Base-by-base conservation (phyloP, 202 grass and related monocot genomes). In the Eragrostis tef region DNA sequence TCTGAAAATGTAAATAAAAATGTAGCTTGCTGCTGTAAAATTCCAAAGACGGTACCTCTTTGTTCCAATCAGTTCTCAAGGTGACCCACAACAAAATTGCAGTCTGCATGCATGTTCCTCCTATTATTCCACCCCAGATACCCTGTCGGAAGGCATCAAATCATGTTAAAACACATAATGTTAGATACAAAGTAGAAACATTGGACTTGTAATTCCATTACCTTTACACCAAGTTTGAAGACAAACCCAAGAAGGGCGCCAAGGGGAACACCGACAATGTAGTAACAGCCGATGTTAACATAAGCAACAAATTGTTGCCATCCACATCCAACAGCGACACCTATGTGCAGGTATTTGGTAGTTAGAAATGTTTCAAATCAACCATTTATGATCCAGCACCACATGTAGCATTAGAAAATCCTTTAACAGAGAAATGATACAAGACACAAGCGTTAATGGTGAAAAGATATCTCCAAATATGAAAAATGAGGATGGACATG, bases 231-330 rank as follows among this genome's bases (percentile, higher is more conserved):
- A 0, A 93, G 67, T 0, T 91, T 82, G 81, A 93, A 91, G 41
- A 84, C 54, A 44, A 97, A 97, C 9, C 94, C 94, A 0, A 97
- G 91, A 49, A 97, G 59, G 56, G 49, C 76, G 10, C 94, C 94
- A 58, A 97, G 88, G 34, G 94, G 91, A 11, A 97, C 83, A 6
- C 93, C 93, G 3, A 97, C 62, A 21, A 97, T 62, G 27, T 97
- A 97, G 81, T 97, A 97, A 70, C 93, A 93, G 7, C 88, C 86
- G 27, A 97, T 88, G 86, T 97, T 97, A 12, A 97, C 90, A 4
- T 97, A 97, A 36, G 93, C 91, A 27, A 97, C 91, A 57, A 97
- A 91, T 14, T 88, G 79, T 89, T 97, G 94, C 91, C 94, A 97
- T 66, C 94, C 94, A 88, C 91, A 97, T 22, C 94, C 94, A 89